These are phyloP conservation scores for Podospora conica DNA, from an alignment of 495 filamentous ascomycete genomes.

Conservation along the genomic window DNA sequence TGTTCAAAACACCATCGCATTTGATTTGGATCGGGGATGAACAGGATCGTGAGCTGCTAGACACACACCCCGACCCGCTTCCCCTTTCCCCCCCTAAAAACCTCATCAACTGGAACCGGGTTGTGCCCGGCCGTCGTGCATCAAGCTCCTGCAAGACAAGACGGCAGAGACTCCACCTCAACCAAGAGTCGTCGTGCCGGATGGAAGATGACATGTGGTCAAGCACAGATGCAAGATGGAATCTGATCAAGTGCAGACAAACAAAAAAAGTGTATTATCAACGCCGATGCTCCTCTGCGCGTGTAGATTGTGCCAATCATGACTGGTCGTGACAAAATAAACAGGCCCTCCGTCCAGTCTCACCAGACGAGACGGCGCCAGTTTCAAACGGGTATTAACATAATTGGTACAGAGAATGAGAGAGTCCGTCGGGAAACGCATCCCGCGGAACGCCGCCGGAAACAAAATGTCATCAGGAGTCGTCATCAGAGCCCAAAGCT, in stretches of 20 bases:
- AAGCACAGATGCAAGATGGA: not conserved
- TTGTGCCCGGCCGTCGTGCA: not conserved
- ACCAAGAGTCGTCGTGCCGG: not conserved
- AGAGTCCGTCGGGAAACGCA: not conserved
- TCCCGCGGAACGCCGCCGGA: not conserved
- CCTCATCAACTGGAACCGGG: not conserved
- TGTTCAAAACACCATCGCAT: not conserved
- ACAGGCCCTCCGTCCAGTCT: not conserved
- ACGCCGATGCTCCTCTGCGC: constrained; percentile 1
- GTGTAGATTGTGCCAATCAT: constrained; percentile 3
- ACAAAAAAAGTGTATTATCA: not conserved
- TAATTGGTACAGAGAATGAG: constrained; percentile 1
- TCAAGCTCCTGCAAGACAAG: not conserved
- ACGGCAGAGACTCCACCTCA: not conserved
- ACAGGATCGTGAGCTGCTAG: not conserved
- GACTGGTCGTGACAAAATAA: constrained; percentile 12
- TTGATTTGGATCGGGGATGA: not conserved
- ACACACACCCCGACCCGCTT: not conserved
- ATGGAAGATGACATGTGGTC: not conserved
- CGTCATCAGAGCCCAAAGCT: not conserved
- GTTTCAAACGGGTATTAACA: constrained; percentile 9
- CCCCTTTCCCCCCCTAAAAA: not conserved
- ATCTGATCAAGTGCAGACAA: not conserved
- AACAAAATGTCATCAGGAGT: constrained; percentile 2
- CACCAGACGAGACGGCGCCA: not conserved